phyloP scores from a whole-genome alignment of 805 yeast genomes.

The Ogataea ganodermae region DNA sequence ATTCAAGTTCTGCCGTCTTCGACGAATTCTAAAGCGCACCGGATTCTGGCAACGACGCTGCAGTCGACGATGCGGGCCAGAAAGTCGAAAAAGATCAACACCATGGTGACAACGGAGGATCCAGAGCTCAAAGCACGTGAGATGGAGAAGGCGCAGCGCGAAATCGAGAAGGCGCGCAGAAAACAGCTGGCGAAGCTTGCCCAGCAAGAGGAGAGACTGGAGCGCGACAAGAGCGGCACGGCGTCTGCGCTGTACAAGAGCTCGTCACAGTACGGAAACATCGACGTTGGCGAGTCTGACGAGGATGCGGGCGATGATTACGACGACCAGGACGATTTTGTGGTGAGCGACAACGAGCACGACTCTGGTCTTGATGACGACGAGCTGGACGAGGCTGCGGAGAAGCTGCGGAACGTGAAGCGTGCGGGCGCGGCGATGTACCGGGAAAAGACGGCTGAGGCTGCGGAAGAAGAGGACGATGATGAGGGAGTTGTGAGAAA shows the following conservation, averaged over 20 bases:
- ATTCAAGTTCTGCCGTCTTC: conserved; percentile 88
- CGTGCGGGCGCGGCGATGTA: conserved; percentile 57
- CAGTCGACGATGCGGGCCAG: conserved; percentile 46
- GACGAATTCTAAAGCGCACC: conserved; percentile 81
- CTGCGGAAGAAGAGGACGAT: conserved; percentile 49
- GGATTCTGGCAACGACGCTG: conserved; percentile 72
- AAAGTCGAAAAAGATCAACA: conserved; percentile 50
- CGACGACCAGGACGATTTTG: conserved; percentile 37
- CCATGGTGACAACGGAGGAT: conserved; percentile 57
- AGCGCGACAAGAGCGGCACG: conserved; percentile 36
- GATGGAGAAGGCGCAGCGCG: conserved; percentile 66
- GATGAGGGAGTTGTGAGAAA: conserved; percentile 45
- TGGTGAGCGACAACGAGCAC: conserved; percentile 39
- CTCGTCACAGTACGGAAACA: conserved; percentile 19
- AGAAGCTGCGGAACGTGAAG: conserved; percentile 56
- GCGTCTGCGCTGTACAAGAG: conserved; percentile 9
- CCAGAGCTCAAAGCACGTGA: conserved; percentile 69
- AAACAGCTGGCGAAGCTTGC: conserved; percentile 55
- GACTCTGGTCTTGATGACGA: conserved; percentile 37
- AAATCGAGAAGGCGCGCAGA: conserved; percentile 63
- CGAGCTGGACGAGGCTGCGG: conserved; percentile 55
- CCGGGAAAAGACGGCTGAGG: conserved; percentile 42
- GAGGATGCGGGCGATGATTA: conserved; percentile 33
- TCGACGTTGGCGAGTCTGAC: conserved; percentile 46
- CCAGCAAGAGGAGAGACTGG: conserved; percentile 59